A percentile compares a stretch with the other conserved stretches of the same genome.
Evolutionary conservation across 2,329 filamentous ascomycete species (phyloP).

Genomic region (Beauveria australis): DNA sequence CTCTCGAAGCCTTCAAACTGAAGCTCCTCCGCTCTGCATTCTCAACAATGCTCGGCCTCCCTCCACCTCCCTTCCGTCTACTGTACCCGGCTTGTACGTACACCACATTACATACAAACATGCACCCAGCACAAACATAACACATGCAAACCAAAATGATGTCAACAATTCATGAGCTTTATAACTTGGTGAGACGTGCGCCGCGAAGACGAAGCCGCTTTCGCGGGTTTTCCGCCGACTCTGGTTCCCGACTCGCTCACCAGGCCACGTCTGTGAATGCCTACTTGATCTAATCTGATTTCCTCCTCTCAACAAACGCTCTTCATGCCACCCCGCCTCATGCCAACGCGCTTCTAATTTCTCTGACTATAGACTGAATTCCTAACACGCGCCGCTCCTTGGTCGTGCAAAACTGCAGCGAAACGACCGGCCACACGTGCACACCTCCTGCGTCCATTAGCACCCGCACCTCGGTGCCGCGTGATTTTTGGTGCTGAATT

Average conservation of each 20-base stretch:
- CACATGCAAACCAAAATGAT: conserved; percentile 23
- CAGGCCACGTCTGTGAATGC: conserved; percentile 26
- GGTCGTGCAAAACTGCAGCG: conserved; percentile 44
- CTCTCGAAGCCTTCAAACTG: too few relatives aligned
- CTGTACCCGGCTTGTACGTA: conserved; percentile 6
- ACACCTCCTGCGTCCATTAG: conserved; percentile 59
- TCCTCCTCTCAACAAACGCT: conserved; percentile 12
- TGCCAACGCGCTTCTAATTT: conserved; percentile 27
- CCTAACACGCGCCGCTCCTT: conserved; percentile 44
- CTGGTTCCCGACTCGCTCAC: conserved; percentile 34
- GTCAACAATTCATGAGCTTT: conserved; percentile 32
- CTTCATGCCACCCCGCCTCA: background rate
- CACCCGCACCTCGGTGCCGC: conserved; percentile 45
- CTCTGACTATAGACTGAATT: conserved; percentile 32
- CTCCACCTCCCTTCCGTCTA: background rate
- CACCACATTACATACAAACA: background rate
- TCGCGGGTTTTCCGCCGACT: conserved; percentile 18
- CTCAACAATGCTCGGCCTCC: background rate
- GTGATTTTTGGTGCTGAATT: conserved; percentile 44
- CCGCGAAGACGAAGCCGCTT: conserved; percentile 42
- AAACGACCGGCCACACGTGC: conserved; percentile 76
- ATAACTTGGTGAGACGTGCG: conserved; percentile 23
- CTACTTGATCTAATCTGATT: conserved; percentile 62
- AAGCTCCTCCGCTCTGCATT: too few relatives aligned
- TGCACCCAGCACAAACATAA: background rate